phyloP scores from a whole-genome alignment of 257 asterid species.

The Capsicum chinense region DNA sequence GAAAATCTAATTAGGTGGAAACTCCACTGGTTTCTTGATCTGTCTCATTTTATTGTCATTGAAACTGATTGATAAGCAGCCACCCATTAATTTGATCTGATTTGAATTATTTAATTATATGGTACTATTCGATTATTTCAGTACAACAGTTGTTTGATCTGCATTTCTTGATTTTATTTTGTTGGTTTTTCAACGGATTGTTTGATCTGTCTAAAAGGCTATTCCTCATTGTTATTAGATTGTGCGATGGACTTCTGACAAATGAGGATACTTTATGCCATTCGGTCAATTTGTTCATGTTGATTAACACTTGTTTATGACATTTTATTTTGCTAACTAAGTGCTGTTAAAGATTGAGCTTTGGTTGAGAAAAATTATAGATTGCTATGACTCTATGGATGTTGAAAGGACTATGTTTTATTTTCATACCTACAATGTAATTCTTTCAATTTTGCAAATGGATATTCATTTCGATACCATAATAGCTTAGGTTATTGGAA shows the following conservation, averaged over 20 bases:
- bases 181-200: slow-evolving; percentile 24
- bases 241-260: neutral
- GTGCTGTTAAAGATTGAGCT: neutral
- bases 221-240: slow-evolving; percentile 20
- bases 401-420: neutral
- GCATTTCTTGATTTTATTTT: slow-evolving; percentile 4
- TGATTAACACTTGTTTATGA: neutral
- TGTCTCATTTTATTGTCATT: slow-evolving; percentile 31
- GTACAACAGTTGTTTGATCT: slow-evolving; percentile 21
- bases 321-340: neutral
- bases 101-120: slow-evolving; percentile 55
- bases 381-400: neutral
- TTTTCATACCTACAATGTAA: neutral
- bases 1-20: slow-evolving; percentile 37
- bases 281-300: neutral
- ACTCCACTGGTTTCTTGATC: slow-evolving; percentile 40
- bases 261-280: neutral
- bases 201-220: neutral
- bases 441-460: no score
- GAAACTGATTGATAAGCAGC: slow-evolving; percentile 47
- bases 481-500: no score
- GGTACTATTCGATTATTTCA: slow-evolving; percentile 52
- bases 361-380: neutral
- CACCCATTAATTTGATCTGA: slow-evolving; percentile 64
- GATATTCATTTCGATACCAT: no score